Evolutionary conservation across 2,329 filamentous ascomycete genomes (phyloP), one percentile per base, ranked within the genome.

Genomic region (Aureobasidium sp.): DNA sequence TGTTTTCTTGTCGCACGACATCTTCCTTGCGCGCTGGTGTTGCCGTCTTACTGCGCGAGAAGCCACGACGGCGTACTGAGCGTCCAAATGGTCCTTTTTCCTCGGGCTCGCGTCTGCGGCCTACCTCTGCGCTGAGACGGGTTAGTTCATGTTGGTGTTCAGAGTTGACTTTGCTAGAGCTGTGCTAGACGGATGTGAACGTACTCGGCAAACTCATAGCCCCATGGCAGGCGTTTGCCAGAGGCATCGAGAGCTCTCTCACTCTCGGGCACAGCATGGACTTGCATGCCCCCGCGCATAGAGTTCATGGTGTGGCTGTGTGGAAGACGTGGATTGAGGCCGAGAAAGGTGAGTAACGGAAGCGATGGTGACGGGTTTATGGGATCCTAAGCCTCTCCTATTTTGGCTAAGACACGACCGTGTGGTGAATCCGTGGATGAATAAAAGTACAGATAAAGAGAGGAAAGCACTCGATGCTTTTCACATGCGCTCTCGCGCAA

Each of bases 41-140:
- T 9, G 80, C 80, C 9, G 82, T 84, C 62, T 83, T 82, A 47
- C 67, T 69, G 12, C 72, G 77, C 39, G 81, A 81, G 33, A 69
- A 73, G 35, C 75, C 75, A 54, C 78, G 72, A n/a, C 71, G 66
- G 58, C 76, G 72, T 29, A 67, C 69, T 57, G 77, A 75, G 64
- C 78, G 82, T 58, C 84, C 84, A 70, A 87, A 87, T 1, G 84
- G 82, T 2, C 84, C 84, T 66, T 78, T 81, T 71, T 87, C 84
- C 73, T 84, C 81, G 17, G 79, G 78, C 61, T 82, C 74, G 68
- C 79, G 79, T 45, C 66, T 65, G 27, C 67, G 65, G 12, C 52
- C 48, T 9, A 63, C 45, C 22, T 65, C 64, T 61, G 62, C 56
- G 40, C 57, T 65, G 39, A 2, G 22, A 8, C 15, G 40, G 9